Evolutionary conservation across 1,139 yeast species (phyloP).

Genomic region (Geotrichum reessii): DNA sequence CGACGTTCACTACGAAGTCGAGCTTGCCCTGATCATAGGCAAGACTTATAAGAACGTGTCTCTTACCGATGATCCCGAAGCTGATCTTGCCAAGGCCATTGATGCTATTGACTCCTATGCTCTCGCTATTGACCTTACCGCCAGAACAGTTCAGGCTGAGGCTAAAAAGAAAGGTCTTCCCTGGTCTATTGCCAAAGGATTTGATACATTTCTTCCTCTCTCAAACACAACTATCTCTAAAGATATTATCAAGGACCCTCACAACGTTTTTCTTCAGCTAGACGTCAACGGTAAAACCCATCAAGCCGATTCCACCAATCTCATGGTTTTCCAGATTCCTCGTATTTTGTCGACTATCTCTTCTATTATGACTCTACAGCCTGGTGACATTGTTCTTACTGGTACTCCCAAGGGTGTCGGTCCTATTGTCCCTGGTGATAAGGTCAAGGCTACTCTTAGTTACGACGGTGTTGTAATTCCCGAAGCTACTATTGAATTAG

Average conservation of each 20-base stretch:
- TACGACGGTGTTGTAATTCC: slow-evolving; percentile 53
- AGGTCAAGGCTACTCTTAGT: slow-evolving; percentile 55
- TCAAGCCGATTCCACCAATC: slow-evolving; percentile 72
- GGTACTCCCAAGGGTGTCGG: slow-evolving; percentile 99
- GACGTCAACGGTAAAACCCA: slow-evolving; percentile 62
- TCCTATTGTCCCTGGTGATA: slow-evolving; percentile 68
- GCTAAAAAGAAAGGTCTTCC: slow-evolving; percentile 94
- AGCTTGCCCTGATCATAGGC: slow-evolving; percentile 73
- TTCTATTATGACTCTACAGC: slow-evolving; percentile 78
- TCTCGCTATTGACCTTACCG: slow-evolving; percentile 87
- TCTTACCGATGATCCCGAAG: slow-evolving; percentile 57
- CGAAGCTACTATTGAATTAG: slow-evolving; percentile 46
- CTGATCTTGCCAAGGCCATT: slow-evolving; percentile 36
- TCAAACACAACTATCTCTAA: slow-evolving; percentile 61
- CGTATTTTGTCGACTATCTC: slow-evolving; percentile 76
- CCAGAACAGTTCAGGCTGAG: slow-evolving; percentile 90
- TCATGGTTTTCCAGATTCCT: slow-evolving; percentile 88
- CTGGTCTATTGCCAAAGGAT: slow-evolving; percentile 95
- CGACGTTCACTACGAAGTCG: slow-evolving; percentile 86
- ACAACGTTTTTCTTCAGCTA: slow-evolving; percentile 61
- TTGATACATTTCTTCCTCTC: slow-evolving; percentile 88
- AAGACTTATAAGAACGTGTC: slow-evolving; percentile 55
- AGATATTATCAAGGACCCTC: slow-evolving; percentile 61
- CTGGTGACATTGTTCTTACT: slow-evolving; percentile 85
- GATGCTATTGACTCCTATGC: slow-evolving; percentile 81